phyloP scores from a whole-genome alignment of 345 rosid genomes.

The Sonneratia caseolaris region DNA sequence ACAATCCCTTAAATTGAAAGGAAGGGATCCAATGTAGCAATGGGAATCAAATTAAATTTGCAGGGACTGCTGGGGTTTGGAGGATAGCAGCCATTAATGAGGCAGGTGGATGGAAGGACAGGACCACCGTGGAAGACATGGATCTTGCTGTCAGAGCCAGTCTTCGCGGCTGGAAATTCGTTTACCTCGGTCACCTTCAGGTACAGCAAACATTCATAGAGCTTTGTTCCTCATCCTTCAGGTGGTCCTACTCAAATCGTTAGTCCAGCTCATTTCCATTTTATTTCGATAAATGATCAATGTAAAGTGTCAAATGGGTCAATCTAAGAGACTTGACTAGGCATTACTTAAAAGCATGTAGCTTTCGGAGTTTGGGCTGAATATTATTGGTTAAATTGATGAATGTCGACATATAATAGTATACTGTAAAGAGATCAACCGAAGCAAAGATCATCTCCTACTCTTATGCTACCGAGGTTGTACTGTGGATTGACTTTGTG shows the following conservation, averaged over 20 bases:
- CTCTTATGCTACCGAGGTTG: too few species aligned
- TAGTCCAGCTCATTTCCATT: too few species aligned
- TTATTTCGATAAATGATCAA: too few species aligned
- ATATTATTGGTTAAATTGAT: neutral
- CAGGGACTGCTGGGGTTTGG: slow-evolving; percentile 99
- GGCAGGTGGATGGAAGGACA: slow-evolving; percentile 99
- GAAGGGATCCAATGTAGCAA: neutral
- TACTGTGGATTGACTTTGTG: too few species aligned
- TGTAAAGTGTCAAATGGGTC: too few species aligned
- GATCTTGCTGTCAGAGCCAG: slow-evolving; percentile 97
- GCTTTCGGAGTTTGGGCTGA: neutral
- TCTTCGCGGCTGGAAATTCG: slow-evolving; percentile 95
- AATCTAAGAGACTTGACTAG: neutral
- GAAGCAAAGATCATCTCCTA: too few species aligned
- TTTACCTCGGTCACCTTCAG: slow-evolving; percentile 96
- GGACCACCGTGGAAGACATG: slow-evolving; percentile 99
- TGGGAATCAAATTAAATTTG: slow-evolving; percentile 1
- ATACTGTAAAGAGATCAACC: too few species aligned
- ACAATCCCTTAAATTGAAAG: too few species aligned
- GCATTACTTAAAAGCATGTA: too few species aligned
- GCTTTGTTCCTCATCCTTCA: too few species aligned
- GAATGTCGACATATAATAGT: too few species aligned
- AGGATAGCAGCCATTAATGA: slow-evolving; percentile 97
- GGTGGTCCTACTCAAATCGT: too few species aligned
- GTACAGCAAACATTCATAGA: slow-evolving; percentile 18